Base-by-base conservation (phyloP, 2,329 filamentous ascomycete genomes). In the Tolypocladium sp. region DNA sequence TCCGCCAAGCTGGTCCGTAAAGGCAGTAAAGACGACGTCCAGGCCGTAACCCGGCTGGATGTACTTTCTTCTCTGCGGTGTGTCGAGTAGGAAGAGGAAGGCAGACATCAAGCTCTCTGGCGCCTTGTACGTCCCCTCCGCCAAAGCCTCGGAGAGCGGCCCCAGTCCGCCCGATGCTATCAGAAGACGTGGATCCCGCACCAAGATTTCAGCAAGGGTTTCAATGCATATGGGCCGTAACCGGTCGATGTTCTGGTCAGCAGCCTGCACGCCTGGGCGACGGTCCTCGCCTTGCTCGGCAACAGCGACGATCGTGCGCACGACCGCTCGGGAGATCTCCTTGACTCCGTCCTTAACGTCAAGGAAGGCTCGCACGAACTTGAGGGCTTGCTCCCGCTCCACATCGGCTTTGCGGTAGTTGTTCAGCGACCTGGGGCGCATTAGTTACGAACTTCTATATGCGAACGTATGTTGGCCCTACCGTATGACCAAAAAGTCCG, bases 351-450 rank as follows among this genome's bases (percentile, higher is more conserved):
- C 91, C 70, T 97, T 97, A 63, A 97, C 91, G 70, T 99, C 94
- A 3, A 99, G 78, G 68, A 99, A 99, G 12, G 92, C 91, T 60
- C 94, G 86, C 33, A 97, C 88, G 71, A 99, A 97, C 71, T 99
- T 99, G 67, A 99, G 79, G 15, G 94, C 94, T 74, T 99, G 94
- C 73, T 99, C 94, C 58, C 95, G 85, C 76, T 99, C 94, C 22
- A 99, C 90, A 66, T 93, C 92, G n/a, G 93, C 91, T 73, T 97
- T 97, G 69, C 90, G 89, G 71, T 97, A 94, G 71, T 97, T 97
- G 64, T 95, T 91, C 40, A 99, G 78, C 1, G 94, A 97, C 61
- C 82, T 84, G 59, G 6, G 25, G 57, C 13, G 22, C 22, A 55
- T 66, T 58, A 67, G 66, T 30, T 61, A 13, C 4, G 6, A 5